Conservation (phyloP, 306 rosid genomes). For the Acacia crassicarpa region DNA sequence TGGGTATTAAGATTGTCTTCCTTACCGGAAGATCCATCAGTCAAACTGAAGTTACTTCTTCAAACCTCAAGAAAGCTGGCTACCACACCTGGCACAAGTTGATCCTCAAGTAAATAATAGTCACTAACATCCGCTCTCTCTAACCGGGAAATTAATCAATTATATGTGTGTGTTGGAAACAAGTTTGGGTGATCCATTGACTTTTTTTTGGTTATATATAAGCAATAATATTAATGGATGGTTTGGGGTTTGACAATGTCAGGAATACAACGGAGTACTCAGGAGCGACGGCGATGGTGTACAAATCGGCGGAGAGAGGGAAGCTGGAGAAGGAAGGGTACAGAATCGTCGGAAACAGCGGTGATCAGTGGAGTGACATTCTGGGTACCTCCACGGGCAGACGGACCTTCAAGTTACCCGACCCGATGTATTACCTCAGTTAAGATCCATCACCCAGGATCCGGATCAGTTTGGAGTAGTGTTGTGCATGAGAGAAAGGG, state of each 20-base stretch:
- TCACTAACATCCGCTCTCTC: background rate
- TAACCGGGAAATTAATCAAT: background rate
- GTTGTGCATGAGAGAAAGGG: background rate
- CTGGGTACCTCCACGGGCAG: slow-evolving; percentile 29
- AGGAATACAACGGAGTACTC: slow-evolving; percentile 22
- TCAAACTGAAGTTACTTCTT: background rate
- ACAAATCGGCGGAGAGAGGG: slow-evolving; percentile 41
- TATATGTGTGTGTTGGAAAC: too few relatives aligned
- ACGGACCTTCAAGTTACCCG: slow-evolving; percentile 53
- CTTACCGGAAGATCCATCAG: slow-evolving; percentile 30
- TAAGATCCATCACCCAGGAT: background rate
- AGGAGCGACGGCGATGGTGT: slow-evolving; percentile 22
- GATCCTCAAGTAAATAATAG: background rate
- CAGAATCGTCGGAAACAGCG: slow-evolving; percentile 45
- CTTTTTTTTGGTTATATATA: background rate
- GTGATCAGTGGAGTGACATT: slow-evolving; percentile 57
- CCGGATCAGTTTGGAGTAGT: background rate
- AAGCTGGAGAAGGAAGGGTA: slow-evolving; percentile 37
- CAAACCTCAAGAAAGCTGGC: slow-evolving; percentile 22
- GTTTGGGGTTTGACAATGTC: background rate
- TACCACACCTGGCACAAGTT: background rate
- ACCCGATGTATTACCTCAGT: slow-evolving; percentile 45
- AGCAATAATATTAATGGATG: too few relatives aligned
- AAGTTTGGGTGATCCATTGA: too few relatives aligned
- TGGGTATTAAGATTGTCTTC: slow-evolving; percentile 40